Base-by-base conservation (phyloP, 208 protist species). In the Tritrichomonas musculus region DNA sequence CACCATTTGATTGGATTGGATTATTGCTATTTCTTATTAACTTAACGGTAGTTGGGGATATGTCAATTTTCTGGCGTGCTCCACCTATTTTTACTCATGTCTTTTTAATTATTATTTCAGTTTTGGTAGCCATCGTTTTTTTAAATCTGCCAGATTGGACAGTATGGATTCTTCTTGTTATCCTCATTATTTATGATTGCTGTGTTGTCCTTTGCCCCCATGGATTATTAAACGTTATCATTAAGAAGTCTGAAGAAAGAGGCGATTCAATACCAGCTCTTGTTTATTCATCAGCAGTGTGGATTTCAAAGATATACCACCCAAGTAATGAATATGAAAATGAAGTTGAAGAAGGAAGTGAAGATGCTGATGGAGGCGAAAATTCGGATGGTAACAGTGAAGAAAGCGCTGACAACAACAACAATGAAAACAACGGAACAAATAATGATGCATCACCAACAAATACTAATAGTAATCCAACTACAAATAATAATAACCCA, bases 11-110 rank as follows among this genome's bases (percentile, higher is more conserved):
- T 57, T 88, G 44, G n/a, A 53, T 88, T 33, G 5, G 47, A 5
- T 41, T 53, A 20, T 41, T 39, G 0, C 33, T 88, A 27, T 88
- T 88, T 47, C 20, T 88, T 1, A 22, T 88, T 0, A 88, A 88
- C 47, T 17, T 44, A 44, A 36, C 41, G 27, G 77, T 88, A 8
- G 47, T 57, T 36, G 77, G 77, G 33, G n/a, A 49, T 50, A 88
- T 88, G 77, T 53, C 77, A 5, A 57, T 88, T 20, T 88, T 88
- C n/a, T 88, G 77, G 77, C 13, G 77, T 22, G 77, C 77, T 88
- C 77, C 77, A 39, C 77, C 20, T 1, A 88, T 88, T 33, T 25
- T 57, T 88, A 88, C 77, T 33, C 77, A 88, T 39, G 13, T 30
- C 2, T 33, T 88, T 47, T 53, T 88, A 47, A 39, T 88, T n/a